Conservation (phyloP, 345 rosid genomes). For the Euphorbia tirucalli region DNA sequence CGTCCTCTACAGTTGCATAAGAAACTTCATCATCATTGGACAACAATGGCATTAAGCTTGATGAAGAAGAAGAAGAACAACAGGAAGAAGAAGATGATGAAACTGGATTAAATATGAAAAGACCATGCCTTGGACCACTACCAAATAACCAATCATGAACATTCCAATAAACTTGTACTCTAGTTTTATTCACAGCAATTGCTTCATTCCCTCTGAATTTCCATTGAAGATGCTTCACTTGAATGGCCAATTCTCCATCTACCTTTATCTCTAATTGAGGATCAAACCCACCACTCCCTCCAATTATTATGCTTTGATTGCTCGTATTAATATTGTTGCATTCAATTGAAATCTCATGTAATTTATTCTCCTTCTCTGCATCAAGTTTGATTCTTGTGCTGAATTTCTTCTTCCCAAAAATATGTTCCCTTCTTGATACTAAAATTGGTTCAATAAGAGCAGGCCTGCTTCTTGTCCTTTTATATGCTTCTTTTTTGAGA, state of each 20-base stretch:
- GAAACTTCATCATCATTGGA: conserved; percentile 14
- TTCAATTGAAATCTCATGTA: conserved; percentile 44
- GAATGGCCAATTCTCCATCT: conserved; percentile 42
- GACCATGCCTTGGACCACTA: conserved; percentile 51
- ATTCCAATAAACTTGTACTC: conserved; percentile 52
- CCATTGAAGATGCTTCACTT: conserved; percentile 54
- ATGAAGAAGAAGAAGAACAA: conserved; percentile 21
- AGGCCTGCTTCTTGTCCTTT: conserved; percentile 50
- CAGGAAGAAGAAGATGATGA: not conserved
- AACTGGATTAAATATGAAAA: conserved; percentile 48
- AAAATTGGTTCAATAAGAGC: conserved; percentile 47
- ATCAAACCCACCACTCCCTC: conserved; percentile 23
- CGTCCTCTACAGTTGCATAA: conserved; percentile 21
- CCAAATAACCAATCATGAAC: conserved; percentile 58
- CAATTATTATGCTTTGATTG: not conserved
- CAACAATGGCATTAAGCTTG: conserved; percentile 16
- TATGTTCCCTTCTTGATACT: conserved; percentile 49
- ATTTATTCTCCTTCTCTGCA: conserved; percentile 31
- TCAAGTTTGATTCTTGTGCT: conserved; percentile 38
- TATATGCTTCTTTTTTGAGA: conserved; percentile 43
- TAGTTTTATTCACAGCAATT: conserved; percentile 28
- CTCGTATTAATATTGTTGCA: conserved; percentile 18
- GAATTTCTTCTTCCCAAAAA: conserved; percentile 51
- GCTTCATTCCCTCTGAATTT: conserved; percentile 57
- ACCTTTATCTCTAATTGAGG: conserved; percentile 45